A percentile compares a stretch with the other conserved stretches of the same genome.
Conservation (phyloP, 495 filamentous ascomycete genomes). For the Tuber borchii region DNA sequence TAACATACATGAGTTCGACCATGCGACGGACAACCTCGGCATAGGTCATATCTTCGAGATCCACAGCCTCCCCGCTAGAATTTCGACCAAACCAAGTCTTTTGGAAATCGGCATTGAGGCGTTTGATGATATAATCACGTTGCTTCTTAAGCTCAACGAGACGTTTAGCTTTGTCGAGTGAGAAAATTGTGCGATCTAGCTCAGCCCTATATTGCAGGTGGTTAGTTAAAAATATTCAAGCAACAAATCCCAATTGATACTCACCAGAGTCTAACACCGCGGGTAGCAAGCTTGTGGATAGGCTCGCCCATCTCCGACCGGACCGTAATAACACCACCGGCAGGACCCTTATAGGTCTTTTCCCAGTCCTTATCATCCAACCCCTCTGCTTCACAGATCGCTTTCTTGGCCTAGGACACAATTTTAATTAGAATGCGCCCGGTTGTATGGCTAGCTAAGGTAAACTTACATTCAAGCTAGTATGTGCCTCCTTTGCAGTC, state of each 20-base stretch:
- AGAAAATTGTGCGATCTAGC: slow-evolving; percentile 97
- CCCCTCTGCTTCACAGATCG: slow-evolving; percentile 84
- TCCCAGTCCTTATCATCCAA: slow-evolving; percentile 88
- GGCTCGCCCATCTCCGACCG: slow-evolving; percentile 98
- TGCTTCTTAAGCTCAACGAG: slow-evolving; percentile 86
- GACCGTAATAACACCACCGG: slow-evolving; percentile 94
- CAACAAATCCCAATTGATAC: background rate
- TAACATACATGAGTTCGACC: slow-evolving; percentile 94
- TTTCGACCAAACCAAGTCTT: slow-evolving; percentile 98
- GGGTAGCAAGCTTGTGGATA: slow-evolving; percentile 94
- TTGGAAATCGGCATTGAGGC: slow-evolving; percentile 95
- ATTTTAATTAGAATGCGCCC: slow-evolving; percentile 10
- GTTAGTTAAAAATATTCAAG: background rate
- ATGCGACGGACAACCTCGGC: slow-evolving; percentile 84
- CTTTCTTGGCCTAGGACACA: slow-evolving; percentile 64
- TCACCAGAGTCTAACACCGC: slow-evolving; percentile 84
- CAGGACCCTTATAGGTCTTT: slow-evolving; percentile 86
- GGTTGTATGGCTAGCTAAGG: background rate
- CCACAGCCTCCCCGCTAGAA: slow-evolving; percentile 70
- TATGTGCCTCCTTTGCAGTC: slow-evolving; percentile 91
- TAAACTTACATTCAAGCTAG: slow-evolving; percentile 58
- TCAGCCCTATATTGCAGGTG: slow-evolving; percentile 51
- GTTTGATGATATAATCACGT: slow-evolving; percentile 91
- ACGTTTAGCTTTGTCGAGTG: slow-evolving; percentile 88
- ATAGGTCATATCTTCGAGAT: slow-evolving; percentile 98